These are phyloP conservation scores for Pachysandra terminalis DNA, from an alignment of 164 flowering plant species.

Conservation along the genomic window DNA sequence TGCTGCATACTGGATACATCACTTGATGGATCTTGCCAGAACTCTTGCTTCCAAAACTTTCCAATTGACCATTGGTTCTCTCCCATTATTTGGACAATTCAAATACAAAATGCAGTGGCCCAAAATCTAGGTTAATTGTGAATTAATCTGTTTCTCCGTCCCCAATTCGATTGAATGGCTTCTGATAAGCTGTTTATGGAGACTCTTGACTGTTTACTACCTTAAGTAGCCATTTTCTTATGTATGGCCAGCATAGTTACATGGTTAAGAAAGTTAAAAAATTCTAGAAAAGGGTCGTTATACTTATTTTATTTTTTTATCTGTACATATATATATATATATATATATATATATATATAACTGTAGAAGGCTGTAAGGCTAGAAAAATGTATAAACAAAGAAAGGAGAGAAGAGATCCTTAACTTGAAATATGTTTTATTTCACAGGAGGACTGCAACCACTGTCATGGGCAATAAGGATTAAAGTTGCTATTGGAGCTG, in stretches of 20 bases:
- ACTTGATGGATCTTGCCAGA: neutral
- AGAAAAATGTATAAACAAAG: no score
- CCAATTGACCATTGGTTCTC: neutral
- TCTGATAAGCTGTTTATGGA: neutral
- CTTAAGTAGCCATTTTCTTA: neutral
- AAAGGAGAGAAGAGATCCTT: no score
- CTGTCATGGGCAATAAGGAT: constrained; percentile 85
- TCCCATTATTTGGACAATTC: neutral
- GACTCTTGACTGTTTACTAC: neutral
- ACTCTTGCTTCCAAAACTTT: neutral
- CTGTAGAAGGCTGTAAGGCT: no score
- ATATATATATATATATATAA: no score
- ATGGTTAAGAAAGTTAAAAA: no score
- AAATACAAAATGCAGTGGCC: neutral
- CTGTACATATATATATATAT: no score
- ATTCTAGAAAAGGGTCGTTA: no score
- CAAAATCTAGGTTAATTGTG: neutral
- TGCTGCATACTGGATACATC: neutral
- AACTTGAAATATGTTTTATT: constrained; percentile 7
- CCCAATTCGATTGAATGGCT: no score
- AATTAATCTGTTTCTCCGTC: no score
- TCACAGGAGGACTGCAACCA: constrained; percentile 75
- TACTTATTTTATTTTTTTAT: no score
- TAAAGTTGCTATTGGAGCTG: constrained; percentile 87
- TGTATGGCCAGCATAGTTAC: no score